These are phyloP conservation scores for Oxyria digyna DNA, from an alignment of 148 eudicot genomes.

Conservation along the genomic window DNA sequence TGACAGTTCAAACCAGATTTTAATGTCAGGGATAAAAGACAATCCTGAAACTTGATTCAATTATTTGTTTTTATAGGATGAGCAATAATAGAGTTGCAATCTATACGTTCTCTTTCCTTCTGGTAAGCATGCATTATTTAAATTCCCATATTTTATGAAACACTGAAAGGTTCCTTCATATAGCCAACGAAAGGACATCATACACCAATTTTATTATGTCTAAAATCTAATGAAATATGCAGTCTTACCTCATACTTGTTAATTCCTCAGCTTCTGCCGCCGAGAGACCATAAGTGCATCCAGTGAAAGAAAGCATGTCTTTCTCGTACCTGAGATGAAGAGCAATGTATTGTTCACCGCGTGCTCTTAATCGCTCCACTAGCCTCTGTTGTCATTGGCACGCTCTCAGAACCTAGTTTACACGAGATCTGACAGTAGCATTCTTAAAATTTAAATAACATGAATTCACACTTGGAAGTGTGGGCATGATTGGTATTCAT, in stretches of 20 bases:
- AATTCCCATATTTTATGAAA: background rate
- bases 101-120: background rate
- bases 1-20: background rate
- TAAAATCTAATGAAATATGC: background rate
- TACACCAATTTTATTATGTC: background rate
- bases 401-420: conserved; percentile 65
- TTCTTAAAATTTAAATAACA: background rate
- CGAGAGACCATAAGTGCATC: conserved; percentile 83
- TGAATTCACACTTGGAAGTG: background rate
- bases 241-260: conserved; percentile 56
- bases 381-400: conserved; percentile 88
- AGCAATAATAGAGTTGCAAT: background rate
- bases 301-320: conserved; percentile 95
- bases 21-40: background rate
- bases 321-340: conserved; percentile 93
- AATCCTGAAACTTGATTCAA: background rate
- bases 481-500: background rate
- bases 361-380: conserved; percentile 76
- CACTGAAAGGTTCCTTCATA: background rate
- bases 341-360: conserved; percentile 56
- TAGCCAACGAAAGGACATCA: background rate
- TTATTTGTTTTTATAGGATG: background rate
- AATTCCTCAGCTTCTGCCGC: conserved; percentile 76
- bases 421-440: conserved; percentile 27
- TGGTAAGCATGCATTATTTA: background rate